Percentiles rank a stretch among this genome's conserved stretches.
Evolutionary conservation across 768 basidiomycete species (phyloP).

Genomic region (Rhodotorula babjevae): DNA sequence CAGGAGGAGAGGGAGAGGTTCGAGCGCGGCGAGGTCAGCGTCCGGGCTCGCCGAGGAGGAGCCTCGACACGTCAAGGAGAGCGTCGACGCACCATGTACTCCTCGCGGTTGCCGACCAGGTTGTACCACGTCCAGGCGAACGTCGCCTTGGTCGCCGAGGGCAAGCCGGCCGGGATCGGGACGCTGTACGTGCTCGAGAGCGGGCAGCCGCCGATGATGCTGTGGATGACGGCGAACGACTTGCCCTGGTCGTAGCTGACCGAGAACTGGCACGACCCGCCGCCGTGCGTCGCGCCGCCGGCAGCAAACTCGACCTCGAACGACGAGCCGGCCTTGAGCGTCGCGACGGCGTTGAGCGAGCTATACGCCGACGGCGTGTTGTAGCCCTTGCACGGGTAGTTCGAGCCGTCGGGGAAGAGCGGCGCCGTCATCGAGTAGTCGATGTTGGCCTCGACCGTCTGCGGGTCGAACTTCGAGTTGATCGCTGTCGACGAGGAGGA

Average conservation of each 20-base stretch:
- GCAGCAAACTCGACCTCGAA: constrained; percentile 42
- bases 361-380: constrained; percentile 21
- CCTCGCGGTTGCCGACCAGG: constrained; percentile 45
- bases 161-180: constrained; percentile 45
- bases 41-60: neutral
- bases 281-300: constrained; percentile 46
- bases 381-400: constrained; percentile 47
- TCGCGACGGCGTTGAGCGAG: constrained; percentile 42
- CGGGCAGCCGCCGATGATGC: constrained; percentile 47
- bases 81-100: constrained; percentile 1
- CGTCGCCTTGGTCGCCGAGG: constrained; percentile 43
- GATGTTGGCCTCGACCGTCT: constrained; percentile 39
- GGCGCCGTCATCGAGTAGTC: constrained; percentile 48
- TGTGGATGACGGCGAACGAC: constrained; percentile 48
- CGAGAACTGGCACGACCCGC: constrained; percentile 49
- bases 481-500: constrained; percentile 9
- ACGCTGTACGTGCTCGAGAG: constrained; percentile 43
- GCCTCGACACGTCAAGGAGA: too few relatives aligned
- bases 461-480: constrained; percentile 40
- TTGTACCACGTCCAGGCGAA: constrained; percentile 51
- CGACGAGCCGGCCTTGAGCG: constrained; percentile 45
- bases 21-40: too few relatives aligned
- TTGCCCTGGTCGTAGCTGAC: constrained; percentile 49
- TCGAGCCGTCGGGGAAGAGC: constrained; percentile 43
- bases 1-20: too few relatives aligned